Base-by-base conservation (phyloP, 371 early-diverging fungal species). In the Parasitella parasitica region DNA sequence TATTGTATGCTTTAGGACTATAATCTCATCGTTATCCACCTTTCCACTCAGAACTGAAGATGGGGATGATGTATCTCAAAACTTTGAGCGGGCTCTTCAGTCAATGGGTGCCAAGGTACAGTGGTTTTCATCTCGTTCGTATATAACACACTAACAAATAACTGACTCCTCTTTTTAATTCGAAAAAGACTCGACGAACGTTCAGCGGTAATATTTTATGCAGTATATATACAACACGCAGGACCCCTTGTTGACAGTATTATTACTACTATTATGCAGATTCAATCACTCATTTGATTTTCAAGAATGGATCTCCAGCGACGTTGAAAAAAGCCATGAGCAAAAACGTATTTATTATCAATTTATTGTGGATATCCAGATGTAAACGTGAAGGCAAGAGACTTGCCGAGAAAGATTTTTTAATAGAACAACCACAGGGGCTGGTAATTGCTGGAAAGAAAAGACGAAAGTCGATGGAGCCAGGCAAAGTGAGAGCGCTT, bases 381-480 rank as follows among this genome's bases (percentile, higher is more conserved):
- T 79, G 80, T 41, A 76, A 74, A 59, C 50, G 61, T 39, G 68
- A 76, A 69, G 71, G 71, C 12, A 65, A 50, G 34, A 57, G 75
- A 51, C 36, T 76, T n/a, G 49, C 59, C 6, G 80, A 79, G 61
- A 63, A 70, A 32, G 73, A 74, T 11, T 79, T 69, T 52, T 37
- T 63, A 12, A 69, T 79, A 18, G 75, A 76, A 27, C 38, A 57
- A n/a, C 70, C 76, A n/a, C 71, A 74, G 27, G 63, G 63, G 0
- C 24, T 79, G 2, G 48, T 67, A 3, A 32, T 76, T 27, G 41
- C 74, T 35, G 63, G 65, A 0, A 74, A 63, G 28, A 71, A 70
- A 13, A 48, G 75, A 51, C 67, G 79, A 3, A 79, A 76, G 57
- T 79, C 80, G 1, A 79, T 79, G 80, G 80, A 79, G 24, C 80